Evolutionary conservation across 306 rosid genomes (phyloP), one percentile per base, ranked within the genome.

Genomic region (Elaeagnus macrophylla): DNA sequence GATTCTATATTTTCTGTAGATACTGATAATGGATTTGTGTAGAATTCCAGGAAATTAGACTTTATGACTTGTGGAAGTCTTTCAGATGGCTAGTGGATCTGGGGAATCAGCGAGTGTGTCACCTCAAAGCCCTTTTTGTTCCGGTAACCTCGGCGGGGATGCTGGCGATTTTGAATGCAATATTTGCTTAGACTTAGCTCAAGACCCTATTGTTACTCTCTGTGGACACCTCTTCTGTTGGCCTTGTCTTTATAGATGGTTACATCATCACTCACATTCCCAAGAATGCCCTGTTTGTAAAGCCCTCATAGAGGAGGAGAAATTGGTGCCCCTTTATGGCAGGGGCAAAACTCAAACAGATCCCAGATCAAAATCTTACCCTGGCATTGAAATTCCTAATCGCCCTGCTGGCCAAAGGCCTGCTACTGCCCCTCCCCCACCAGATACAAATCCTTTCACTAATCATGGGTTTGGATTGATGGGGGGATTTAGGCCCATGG

Each of bases 181-280:
- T 80, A 87, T 87, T 67, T 87, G 95, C 78, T 69, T 87, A 8
- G 95, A 87, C 10, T 79, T 87, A 57, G 95, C 95, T 42, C 95
- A 87, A 68, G 95, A 87, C 45, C 95, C 95, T 1, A 87, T 87
- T 48, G 89, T 83, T 10, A 87, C 95, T 51, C 44, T 83, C 25
- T 87, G 95, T n/a, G 95, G 95, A 48, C 95, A 87, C 71, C 94
- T 87, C 37, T 87, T 81, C 60, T 87, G 95, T 64, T 87, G 95
- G 95, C 89, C 95, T 1, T 87, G 95, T 67, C 95, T 87, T 49
- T 87, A 83, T 77, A 83, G 79, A 54, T 87, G 95, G 95, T 84
- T 87, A 62, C 79, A 83, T 57, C 56, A 76, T 69, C 95, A 83
- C 65, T 83, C 95, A 9, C 83, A 76, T 20, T 78, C 94, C 14